Base-by-base conservation (phyloP, 306 rosid genomes). In the Rubus idaeus region DNA sequence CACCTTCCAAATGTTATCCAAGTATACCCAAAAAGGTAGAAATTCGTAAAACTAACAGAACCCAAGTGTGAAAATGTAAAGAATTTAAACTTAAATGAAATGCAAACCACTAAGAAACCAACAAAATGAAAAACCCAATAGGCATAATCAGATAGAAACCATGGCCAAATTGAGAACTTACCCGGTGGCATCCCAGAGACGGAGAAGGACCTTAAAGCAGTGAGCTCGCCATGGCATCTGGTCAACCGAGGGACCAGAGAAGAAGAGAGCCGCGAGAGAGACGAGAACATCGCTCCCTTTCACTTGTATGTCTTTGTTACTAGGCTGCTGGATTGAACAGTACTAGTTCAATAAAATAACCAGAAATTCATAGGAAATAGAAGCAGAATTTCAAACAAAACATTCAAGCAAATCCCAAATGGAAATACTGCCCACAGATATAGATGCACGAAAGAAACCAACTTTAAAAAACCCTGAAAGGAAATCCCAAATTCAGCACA, bases 171-270 rank as follows among this genome's bases (percentile, higher is more conserved):
- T 2, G 11, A 51, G 26, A 45, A 47, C 74, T 53, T 52, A 21
- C 70, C 52, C 47, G 75, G 55, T 10, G 84, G 42, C 12, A 75
- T 18, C 21, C 50, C 17, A 51, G 76, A 62, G 68, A 51, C 35
- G 56, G 77, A 70, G 49, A 75, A 81, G 37, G 77, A 10, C 80
- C 84, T 75, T 10, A 75, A 70, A 50, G 76, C 51, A 39, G 21
- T 21, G 61, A 70, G 49, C n/a, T 62, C 16, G 46, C 41, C 40
- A 26, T 62, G 41, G 74, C 67, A 52, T 69, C 73, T 70, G 8
- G 73, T 42, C 4, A 75, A 18, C 65, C 67, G 61, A 49, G 73
- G 68, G 76, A 49, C 14, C 20, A 81, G 64, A 40, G 83, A 73
- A 3, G 74, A 66, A 73, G 78, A 73, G n/a, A 64, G 26, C 18